phyloP scores from a whole-genome alignment of 208 protist genomes.

The Acanthamoeba culbertsoni region DNA sequence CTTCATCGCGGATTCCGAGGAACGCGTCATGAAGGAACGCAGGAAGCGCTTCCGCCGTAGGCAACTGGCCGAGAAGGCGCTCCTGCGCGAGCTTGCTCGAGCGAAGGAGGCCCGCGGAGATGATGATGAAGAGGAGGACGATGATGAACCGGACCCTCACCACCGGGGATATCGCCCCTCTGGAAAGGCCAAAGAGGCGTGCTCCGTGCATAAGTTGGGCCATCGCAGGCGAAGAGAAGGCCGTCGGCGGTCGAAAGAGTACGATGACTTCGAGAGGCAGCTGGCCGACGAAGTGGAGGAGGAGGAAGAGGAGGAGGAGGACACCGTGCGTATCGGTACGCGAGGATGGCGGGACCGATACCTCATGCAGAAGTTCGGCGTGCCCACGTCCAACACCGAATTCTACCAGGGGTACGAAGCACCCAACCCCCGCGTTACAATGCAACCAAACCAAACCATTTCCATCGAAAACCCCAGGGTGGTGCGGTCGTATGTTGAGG shows the following conservation, averaged over 20 bases:
- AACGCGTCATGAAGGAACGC: not conserved
- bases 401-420: not conserved
- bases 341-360: constrained; percentile 87
- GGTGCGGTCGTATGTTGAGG: constrained; percentile 92
- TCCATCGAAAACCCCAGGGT: constrained; percentile 79
- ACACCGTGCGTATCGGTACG: not conserved
- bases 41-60: not conserved
- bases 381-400: not conserved
- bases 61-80: not conserved
- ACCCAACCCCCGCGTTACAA: too few species aligned
- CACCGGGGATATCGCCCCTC: too few species aligned
- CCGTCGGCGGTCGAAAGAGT: not conserved
- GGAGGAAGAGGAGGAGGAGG: constrained; percentile 15
- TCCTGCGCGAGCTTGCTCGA: not conserved
- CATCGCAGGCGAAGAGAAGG: not conserved
- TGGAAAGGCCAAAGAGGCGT: constrained; percentile 23
- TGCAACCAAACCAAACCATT: too few species aligned
- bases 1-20: not conserved
- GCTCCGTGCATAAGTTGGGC: not conserved
- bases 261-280: too few species aligned
- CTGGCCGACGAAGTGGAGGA: not conserved
- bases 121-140: not conserved
- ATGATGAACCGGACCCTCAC: not conserved
- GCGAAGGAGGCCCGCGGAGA: not conserved
- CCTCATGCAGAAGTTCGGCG: constrained; percentile 85